These are phyloP conservation scores for Arthrobotrys sphaeroides DNA, from an alignment of 2,329 filamentous ascomycete species.

Conservation along the genomic window DNA sequence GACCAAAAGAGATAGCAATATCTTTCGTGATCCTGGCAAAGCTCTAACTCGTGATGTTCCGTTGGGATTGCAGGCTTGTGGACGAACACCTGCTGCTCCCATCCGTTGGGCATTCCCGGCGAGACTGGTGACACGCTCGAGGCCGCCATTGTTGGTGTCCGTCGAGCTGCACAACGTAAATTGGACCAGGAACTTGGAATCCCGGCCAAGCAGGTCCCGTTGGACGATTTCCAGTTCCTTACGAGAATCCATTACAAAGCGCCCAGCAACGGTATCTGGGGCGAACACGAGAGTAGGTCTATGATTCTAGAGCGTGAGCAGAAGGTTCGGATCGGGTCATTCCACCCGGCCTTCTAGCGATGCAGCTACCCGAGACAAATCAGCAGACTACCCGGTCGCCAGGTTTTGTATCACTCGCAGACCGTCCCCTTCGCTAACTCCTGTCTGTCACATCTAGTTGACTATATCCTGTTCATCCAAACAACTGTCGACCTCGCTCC, in stretches of 20 bases:
- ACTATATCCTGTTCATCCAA: conserved; percentile 99
- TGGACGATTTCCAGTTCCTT: conserved; percentile 91
- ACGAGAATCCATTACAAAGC: conserved; percentile 99
- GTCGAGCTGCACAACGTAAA: conserved; percentile 91
- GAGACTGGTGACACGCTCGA: conserved; percentile 87
- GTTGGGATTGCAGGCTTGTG: conserved; percentile 75
- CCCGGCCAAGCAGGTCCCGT: conserved; percentile 83
- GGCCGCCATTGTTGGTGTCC: conserved; percentile 83
- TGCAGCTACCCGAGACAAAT: conserved; percentile 51
- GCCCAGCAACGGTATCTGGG: conserved; percentile 96
- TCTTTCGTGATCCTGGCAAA: not conserved
- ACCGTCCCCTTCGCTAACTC: not conserved
- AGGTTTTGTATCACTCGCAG: not conserved
- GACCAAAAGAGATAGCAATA: not conserved
- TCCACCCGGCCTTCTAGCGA: conserved; percentile 12
- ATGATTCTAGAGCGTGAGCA: not conserved
- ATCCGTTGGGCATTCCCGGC: conserved; percentile 87
- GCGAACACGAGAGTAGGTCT: conserved; percentile 91
- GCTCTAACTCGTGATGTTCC: not conserved
- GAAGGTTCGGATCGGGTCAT: conserved; percentile 35
- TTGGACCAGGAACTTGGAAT: conserved; percentile 95
- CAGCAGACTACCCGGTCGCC: conserved; percentile 12
- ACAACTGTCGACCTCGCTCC: conserved; percentile 83
- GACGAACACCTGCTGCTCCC: conserved; percentile 99
- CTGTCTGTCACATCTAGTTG: conserved; percentile 71